phyloP scores from a whole-genome alignment of 73 alveolate genomes.

The Paramecium tetraurelia region DNA sequence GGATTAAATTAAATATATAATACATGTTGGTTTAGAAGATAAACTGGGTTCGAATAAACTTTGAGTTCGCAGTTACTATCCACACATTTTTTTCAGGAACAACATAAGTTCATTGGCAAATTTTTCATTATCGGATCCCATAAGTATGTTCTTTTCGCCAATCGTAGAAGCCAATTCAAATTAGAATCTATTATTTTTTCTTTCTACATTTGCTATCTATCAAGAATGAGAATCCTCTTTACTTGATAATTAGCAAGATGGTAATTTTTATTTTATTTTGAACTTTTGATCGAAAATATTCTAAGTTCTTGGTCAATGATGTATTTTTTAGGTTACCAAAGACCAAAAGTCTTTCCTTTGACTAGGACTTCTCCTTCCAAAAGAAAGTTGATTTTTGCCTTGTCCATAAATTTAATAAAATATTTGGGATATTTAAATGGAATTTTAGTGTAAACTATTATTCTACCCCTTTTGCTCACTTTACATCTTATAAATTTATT shows the following conservation, averaged over 20 bases:
- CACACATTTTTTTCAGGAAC: not conserved
- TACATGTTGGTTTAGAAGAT: not conserved
- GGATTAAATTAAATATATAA: not conserved
- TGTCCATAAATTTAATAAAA: not conserved
- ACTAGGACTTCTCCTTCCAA: conserved; percentile 42
- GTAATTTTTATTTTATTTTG: not conserved
- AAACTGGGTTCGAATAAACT: not conserved
- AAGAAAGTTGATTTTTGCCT: not conserved
- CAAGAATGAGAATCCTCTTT: not conserved
- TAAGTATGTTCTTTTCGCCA: not conserved
- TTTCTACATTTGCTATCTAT: not conserved
- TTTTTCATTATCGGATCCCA: conserved; percentile 31
- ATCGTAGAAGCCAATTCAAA: not conserved
- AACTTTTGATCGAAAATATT: conserved; percentile 1
- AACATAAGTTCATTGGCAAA: not conserved
- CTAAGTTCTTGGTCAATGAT: not conserved
- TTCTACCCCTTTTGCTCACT: not conserved
- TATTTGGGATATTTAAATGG: not conserved
- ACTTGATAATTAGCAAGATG: conserved; percentile 6
- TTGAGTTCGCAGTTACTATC: not conserved
- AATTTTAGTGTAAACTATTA: not conserved
- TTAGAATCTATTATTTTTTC: conserved; percentile 5
- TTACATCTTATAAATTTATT: not conserved
- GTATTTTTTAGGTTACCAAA: conserved; percentile 9
- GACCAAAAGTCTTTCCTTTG: conserved; percentile 47